Percentiles rank a stretch among this genome's conserved stretches.
These are phyloP conservation scores for Cornus suecica DNA, from an alignment of 148 eudicot species.

Conservation along the genomic window DNA sequence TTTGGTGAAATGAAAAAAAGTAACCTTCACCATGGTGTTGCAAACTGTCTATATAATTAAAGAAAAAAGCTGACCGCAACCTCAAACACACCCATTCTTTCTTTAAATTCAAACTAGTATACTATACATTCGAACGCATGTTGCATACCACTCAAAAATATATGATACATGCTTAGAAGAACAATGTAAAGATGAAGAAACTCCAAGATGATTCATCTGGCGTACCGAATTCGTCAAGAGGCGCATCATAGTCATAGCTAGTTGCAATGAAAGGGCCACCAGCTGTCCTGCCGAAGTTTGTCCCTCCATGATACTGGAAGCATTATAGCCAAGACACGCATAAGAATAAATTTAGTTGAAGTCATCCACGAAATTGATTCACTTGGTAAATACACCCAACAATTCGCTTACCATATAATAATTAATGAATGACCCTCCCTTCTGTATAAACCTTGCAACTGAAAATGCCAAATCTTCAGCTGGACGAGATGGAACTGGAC, in stretches of 20 bases:
- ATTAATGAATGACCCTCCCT: constrained; percentile 75
- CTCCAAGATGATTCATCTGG: not conserved
- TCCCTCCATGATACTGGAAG: constrained; percentile 74
- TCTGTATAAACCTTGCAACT: constrained; percentile 83
- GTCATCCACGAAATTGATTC: not conserved
- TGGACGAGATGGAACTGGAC: constrained; percentile 73
- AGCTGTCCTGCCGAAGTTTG: constrained; percentile 79
- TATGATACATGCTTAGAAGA: not conserved
- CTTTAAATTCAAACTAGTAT: not conserved
- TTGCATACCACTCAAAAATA: not conserved
- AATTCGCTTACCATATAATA: constrained; percentile 71
- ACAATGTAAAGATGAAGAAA: not conserved
- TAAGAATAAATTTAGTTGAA: not conserved
- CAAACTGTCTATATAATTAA: not conserved
- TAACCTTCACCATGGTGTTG: constrained; percentile 6
- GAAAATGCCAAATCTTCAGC: constrained; percentile 84
- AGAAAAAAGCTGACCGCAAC: not conserved
- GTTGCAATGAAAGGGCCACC: constrained; percentile 78
- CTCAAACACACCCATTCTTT: constrained; percentile 1
- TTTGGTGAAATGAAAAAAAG: not conserved
- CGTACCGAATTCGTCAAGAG: constrained; percentile 77
- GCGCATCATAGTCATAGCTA: constrained; percentile 88
- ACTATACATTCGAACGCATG: not conserved
- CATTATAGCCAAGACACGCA: not conserved
- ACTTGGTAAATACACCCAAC: constrained; percentile 1